Conservation (phyloP, 257 asterid species). For the Solanum megistacrolobum region DNA sequence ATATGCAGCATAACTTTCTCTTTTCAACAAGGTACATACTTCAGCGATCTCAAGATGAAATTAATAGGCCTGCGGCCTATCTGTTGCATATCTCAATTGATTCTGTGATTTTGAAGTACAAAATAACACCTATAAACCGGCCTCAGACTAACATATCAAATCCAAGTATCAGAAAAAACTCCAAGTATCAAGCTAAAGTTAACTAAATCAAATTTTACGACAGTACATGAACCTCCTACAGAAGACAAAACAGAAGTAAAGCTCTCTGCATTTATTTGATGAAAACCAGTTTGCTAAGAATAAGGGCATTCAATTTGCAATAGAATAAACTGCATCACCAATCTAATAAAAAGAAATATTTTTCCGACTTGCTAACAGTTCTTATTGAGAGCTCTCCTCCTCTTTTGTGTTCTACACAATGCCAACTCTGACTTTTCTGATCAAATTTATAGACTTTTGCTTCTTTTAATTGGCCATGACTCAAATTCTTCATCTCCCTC, state of each 20-base stretch:
- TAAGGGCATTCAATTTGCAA: neutral
- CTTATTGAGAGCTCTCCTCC: neutral
- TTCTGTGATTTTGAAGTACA: neutral
- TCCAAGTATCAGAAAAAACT: neutral
- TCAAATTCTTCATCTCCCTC: neutral
- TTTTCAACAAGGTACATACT: too few relatives aligned
- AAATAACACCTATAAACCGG: too few relatives aligned
- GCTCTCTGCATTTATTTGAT: neutral
- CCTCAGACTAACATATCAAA: neutral
- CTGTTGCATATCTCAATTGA: neutral
- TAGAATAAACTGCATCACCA: neutral
- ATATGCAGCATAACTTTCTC: too few relatives aligned
- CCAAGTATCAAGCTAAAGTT: neutral
- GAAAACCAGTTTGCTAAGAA: neutral
- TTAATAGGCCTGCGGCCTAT: too few relatives aligned
- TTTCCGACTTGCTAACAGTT: neutral
- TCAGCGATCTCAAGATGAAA: too few relatives aligned
- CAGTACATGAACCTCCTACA: neutral
- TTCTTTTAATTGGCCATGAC: neutral
- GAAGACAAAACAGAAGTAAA: neutral
- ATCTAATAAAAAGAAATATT: neutral
- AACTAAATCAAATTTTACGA: neutral
- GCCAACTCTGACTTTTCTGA: neutral
- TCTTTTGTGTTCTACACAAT: neutral
- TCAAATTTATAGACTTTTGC: neutral